Evolutionary conservation across 306 rosid genomes (phyloP), one percentile per base, ranked within the genome.

Genomic region (Alnus rubra): DNA sequence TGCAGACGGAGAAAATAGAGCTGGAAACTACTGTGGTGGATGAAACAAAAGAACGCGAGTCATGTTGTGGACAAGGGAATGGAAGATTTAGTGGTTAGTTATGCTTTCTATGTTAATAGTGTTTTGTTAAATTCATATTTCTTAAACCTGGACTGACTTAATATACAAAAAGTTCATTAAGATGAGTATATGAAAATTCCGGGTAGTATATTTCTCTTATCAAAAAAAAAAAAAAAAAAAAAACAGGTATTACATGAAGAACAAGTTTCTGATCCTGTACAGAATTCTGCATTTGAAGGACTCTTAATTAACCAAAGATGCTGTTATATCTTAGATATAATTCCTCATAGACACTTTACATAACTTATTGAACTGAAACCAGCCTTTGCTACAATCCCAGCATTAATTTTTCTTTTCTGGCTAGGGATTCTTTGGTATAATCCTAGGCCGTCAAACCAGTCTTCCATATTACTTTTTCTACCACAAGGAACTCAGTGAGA

Each of bases 21-120:
- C 81, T 95, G 89, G 99, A 95, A 93, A 79, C 99, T 78, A 93
- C 97, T 75, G 99, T 95, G 39, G 96, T 95, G 71, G 99, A 95
- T 81, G 99, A 95, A 91, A 95, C 99, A 67, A 95, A 95, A 90
- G 99, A 93, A 76, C 98, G 98, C 2, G 98, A 95, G 77, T 91
- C 98, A 76, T 95, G 88, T 75, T 92, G 97, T 60, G 91, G 90
- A 82, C 97, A 92, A 85, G 98, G 92, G 76, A 88, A 92, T 84
- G 78, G 99, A 86, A 87, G 99, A 81, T 90, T 90, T 80, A 95
- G 98, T 69, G 99, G 99, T 95, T 80, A 85, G 97, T 88, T 71
- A 35, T 80, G 52, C 73, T 82, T 63, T 55, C 71, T 73, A n/a
- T 59, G 30, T 50, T 67, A 18, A 67, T 16, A 18, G 49, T 37